phyloP scores from a whole-genome alignment of 2,329 filamentous ascomycete genomes.

The Colletotrichum sp. region DNA sequence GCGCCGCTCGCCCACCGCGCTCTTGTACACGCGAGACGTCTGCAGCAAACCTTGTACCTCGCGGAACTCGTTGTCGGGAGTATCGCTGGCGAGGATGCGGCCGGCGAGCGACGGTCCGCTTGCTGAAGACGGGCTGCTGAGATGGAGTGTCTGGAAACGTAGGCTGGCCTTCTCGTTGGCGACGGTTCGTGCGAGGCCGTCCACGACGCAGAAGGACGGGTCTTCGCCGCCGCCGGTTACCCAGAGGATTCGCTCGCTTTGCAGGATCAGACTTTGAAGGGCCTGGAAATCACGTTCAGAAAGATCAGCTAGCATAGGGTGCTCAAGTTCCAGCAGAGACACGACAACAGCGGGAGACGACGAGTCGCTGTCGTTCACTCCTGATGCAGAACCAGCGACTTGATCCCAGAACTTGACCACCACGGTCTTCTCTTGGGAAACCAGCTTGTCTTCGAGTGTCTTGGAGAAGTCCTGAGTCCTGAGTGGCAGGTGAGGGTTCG shows the following conservation, averaged over 20 bases:
- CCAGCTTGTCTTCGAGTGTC: not conserved
- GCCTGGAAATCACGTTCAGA: not conserved
- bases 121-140: not conserved
- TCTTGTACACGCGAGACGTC: constrained; percentile 27
- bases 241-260: constrained; percentile 4
- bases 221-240: not conserved
- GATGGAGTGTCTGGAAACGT: not conserved
- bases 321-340: not conserved
- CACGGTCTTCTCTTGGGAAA: not conserved
- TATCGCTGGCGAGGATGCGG: not conserved
- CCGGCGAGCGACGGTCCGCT: not conserved
- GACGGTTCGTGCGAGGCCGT: not conserved
- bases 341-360: not conserved
- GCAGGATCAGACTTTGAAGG: not conserved
- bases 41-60: not conserved
- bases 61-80: not conserved
- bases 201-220: not conserved
- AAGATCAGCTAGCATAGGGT: not conserved
- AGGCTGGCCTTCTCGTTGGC: not conserved
- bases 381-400: not conserved
- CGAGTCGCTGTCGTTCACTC: not conserved
- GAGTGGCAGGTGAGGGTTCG: not conserved
- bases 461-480: not conserved
- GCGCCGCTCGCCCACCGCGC: constrained; percentile 26
- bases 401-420: not conserved